phyloP scores from a whole-genome alignment of 2,329 filamentous ascomycete species.

The Sarocladiaceae sp. region DNA sequence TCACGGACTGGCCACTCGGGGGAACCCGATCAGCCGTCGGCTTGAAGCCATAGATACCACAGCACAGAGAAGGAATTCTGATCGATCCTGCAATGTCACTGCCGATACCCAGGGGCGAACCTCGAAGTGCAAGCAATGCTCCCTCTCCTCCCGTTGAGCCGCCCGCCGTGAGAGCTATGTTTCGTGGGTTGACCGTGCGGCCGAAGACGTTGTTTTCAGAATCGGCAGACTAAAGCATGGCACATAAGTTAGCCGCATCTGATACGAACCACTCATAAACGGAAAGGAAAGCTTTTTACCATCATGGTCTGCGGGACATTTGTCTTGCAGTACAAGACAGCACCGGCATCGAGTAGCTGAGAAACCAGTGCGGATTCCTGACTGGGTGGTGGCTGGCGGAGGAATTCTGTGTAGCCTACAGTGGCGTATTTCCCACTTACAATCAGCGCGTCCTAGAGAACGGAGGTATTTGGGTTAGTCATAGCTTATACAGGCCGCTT shows the following conservation, averaged over 20 bases:
- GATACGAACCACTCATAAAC: no score
- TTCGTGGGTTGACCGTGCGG: slow-evolving; percentile 59
- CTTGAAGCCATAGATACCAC: slow-evolving; percentile 37
- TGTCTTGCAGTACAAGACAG: slow-evolving; percentile 64
- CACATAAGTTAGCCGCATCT: neutral
- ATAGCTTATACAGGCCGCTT: no score
- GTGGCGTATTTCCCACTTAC: slow-evolving; percentile 47
- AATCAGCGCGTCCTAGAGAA: slow-evolving; percentile 52
- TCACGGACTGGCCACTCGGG: slow-evolving; percentile 11
- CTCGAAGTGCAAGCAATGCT: slow-evolving; percentile 35
- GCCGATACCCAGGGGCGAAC: slow-evolving; percentile 35
- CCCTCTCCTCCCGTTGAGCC: slow-evolving; percentile 59
- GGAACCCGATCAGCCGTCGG: slow-evolving; percentile 31
- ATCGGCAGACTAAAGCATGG: neutral
- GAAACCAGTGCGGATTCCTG: slow-evolving; percentile 52
- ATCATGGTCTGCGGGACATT: slow-evolving; percentile 59
- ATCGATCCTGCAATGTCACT: slow-evolving; percentile 44
- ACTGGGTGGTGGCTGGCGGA: slow-evolving; percentile 46
- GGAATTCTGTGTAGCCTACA: slow-evolving; percentile 53
- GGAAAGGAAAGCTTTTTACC: no score
- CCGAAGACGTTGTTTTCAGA: slow-evolving; percentile 58
- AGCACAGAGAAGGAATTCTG: slow-evolving; percentile 38
- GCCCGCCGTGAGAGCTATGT: slow-evolving; percentile 55
- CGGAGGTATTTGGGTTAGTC: neutral
- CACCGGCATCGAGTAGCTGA: slow-evolving; percentile 54